Conservation (phyloP, 106 monocot genomes). For the Phalaenopsis aphrodite region DNA sequence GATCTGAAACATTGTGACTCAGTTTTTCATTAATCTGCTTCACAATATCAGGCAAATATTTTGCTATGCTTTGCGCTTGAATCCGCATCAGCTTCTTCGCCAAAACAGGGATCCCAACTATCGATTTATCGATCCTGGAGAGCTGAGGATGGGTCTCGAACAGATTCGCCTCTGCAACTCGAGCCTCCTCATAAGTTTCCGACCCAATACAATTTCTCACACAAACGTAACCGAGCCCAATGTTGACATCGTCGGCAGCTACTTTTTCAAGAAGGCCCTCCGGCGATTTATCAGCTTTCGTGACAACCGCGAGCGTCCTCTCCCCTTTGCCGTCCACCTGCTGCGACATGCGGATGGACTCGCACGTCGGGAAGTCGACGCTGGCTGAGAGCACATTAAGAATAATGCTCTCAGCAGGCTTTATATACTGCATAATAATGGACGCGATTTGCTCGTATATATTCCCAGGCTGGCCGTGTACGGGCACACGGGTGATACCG, state of each 20-base stretch:
- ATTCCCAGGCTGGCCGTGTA: slow-evolving; percentile 11
- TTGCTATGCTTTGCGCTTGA: slow-evolving; percentile 37
- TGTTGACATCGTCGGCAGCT: slow-evolving; percentile 11
- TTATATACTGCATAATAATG: slow-evolving; percentile 12
- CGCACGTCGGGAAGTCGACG: slow-evolving; percentile 9
- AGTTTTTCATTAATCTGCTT: slow-evolving; percentile 48
- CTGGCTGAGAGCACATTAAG: slow-evolving; percentile 5
- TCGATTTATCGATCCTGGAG: slow-evolving; percentile 38
- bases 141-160: slow-evolving; percentile 35
- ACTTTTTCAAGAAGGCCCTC: slow-evolving; percentile 38
- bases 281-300: slow-evolving; percentile 9
- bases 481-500: slow-evolving; percentile 10
- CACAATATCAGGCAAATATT: slow-evolving; percentile 44
- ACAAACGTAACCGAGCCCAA: slow-evolving; percentile 35
- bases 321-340: slow-evolving; percentile 8
- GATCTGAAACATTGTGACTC: slow-evolving; percentile 8
- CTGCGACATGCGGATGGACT: slow-evolving; percentile 14
- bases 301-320: slow-evolving; percentile 6
- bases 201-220: slow-evolving; percentile 41
- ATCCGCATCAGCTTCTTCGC: slow-evolving; percentile 38
- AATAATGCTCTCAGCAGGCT: slow-evolving; percentile 13
- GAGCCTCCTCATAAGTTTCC: slow-evolving; percentile 47
- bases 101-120: slow-evolving; percentile 35
- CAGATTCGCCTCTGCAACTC: slow-evolving; percentile 21
- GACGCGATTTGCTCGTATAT: slow-evolving; percentile 10